Percentiles rank a stretch among this genome's conserved stretches.
Evolutionary conservation across 176 grass and related monocot genomes (phyloP).

Genomic region (Zea luxurians): DNA sequence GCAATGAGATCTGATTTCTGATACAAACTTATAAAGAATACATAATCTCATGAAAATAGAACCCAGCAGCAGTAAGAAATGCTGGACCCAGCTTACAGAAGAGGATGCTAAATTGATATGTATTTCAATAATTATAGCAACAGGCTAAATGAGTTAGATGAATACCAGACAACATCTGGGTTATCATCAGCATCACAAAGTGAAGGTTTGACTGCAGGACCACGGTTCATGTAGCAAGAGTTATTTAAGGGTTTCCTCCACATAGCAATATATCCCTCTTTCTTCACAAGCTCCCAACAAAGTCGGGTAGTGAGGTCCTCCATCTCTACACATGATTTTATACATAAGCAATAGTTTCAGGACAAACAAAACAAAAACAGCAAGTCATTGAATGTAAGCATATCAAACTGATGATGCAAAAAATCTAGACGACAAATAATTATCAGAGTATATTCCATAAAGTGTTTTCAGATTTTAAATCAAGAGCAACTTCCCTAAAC

Average conservation of each 20-base stretch:
- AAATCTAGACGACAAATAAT: background rate
- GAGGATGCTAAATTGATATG: background rate
- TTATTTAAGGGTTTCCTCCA: slow-evolving; percentile 88
- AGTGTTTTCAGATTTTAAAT: slow-evolving; percentile 14
- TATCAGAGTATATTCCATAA: background rate
- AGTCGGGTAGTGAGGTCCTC: slow-evolving; percentile 73
- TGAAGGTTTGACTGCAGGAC: slow-evolving; percentile 56
- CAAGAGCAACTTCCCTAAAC: slow-evolving; percentile 2
- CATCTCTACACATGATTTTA: slow-evolving; percentile 65
- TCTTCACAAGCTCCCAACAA: slow-evolving; percentile 91
- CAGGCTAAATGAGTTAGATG: slow-evolving; percentile 17
- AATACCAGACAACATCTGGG: slow-evolving; percentile 77
- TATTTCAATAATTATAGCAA: slow-evolving; percentile 25
- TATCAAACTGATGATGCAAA: background rate
- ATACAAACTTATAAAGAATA: background rate
- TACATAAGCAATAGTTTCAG: slow-evolving; percentile 36
- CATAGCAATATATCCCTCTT: slow-evolving; percentile 91
- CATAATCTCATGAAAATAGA: slow-evolving; percentile 2
- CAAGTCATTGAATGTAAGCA: slow-evolving; percentile 2
- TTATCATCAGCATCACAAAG: slow-evolving; percentile 67
- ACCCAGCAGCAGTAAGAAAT: background rate
- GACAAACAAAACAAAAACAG: slow-evolving; percentile 10
- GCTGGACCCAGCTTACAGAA: background rate
- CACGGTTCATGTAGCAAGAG: slow-evolving; percentile 65
- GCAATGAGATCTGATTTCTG: background rate